Percentiles rank a stretch among this genome's conserved stretches.
These are phyloP conservation scores for Phlyctochytrium arcticum DNA, from an alignment of 192 early-diverging fungal genomes.

Conservation along the genomic window DNA sequence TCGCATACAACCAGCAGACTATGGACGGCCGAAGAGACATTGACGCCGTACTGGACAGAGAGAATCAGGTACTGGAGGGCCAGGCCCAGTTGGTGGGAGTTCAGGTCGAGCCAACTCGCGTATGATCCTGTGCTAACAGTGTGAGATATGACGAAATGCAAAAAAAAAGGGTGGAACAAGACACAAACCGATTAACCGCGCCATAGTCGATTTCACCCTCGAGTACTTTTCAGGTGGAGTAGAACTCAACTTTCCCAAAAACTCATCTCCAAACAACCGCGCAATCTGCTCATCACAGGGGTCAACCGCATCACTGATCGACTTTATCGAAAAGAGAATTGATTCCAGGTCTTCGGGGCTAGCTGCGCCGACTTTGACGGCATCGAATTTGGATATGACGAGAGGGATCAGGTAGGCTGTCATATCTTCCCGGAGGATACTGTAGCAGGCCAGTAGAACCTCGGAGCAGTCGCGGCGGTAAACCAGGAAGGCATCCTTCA, in stretches of 20 bases:
- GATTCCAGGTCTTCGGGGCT: slow-evolving; percentile 25
- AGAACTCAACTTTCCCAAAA: background rate
- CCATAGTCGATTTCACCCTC: background rate
- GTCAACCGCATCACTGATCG: slow-evolving; percentile 27
- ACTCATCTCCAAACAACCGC: background rate
- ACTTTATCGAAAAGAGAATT: slow-evolving; percentile 26
- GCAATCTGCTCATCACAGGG: background rate
- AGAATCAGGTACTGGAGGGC: slow-evolving; percentile 25
- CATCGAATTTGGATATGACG: slow-evolving; percentile 10
- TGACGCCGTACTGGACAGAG: background rate
- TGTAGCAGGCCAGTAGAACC: slow-evolving; percentile 20
- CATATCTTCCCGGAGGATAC: slow-evolving; percentile 22
- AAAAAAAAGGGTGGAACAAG: background rate
- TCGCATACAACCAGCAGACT: slow-evolving; percentile 18
- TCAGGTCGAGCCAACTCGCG: slow-evolving; percentile 25
- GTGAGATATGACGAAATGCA: background rate
- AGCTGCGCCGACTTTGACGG: slow-evolving; percentile 1
- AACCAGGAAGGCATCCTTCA: slow-evolving; percentile 27
- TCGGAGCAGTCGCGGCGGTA: slow-evolving; percentile 32
- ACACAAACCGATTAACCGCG: background rate
- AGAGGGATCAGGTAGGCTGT: slow-evolving; percentile 18
- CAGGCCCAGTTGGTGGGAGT: slow-evolving; percentile 17
- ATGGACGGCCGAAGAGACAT: slow-evolving; percentile 18
- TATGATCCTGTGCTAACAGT: slow-evolving; percentile 22
- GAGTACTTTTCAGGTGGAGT: background rate